Evolutionary conservation across 2,329 filamentous ascomycete species (phyloP).

Genomic region (Colletotrichum liriopes): DNA sequence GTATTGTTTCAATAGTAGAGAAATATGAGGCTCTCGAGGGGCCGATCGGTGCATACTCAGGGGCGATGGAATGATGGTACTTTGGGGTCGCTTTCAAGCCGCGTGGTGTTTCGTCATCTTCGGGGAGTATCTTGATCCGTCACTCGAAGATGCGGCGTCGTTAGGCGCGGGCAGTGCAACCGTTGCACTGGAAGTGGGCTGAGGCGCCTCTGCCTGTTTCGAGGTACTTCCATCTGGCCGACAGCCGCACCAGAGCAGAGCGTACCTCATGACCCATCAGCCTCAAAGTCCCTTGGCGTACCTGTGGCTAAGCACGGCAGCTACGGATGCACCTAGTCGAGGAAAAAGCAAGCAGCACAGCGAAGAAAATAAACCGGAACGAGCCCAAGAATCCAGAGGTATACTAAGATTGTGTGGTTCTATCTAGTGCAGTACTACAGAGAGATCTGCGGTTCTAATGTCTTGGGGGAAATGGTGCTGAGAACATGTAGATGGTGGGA

Average conservation of each 20-base stretch:
- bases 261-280: neutral
- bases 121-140: constrained; percentile 24
- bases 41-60: constrained; percentile 34
- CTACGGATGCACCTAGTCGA: neutral
- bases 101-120: constrained; percentile 44
- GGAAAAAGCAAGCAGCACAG: neutral
- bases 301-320: constrained; percentile 24
- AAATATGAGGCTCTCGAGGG: constrained; percentile 31
- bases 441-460: constrained; percentile 9
- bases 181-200: constrained; percentile 29
- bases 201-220: constrained; percentile 11
- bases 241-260: neutral
- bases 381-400: neutral
- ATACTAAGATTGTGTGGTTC: neutral
- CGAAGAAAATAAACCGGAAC: constrained; percentile 26
- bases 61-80: constrained; percentile 35
- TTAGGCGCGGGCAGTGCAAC: constrained; percentile 37
- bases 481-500: constrained; percentile 24
- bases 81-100: constrained; percentile 39
- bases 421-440: constrained; percentile 10
- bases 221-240: constrained; percentile 31
- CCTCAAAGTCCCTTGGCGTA: constrained; percentile 6
- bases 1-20: constrained; percentile 25
- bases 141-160: constrained; percentile 18
- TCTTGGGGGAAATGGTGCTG: constrained; percentile 26